Percentiles rank a stretch among this genome's conserved stretches.
Conservation (phyloP, 768 basidiomycete genomes). For the Suillus ampliporus region DNA sequence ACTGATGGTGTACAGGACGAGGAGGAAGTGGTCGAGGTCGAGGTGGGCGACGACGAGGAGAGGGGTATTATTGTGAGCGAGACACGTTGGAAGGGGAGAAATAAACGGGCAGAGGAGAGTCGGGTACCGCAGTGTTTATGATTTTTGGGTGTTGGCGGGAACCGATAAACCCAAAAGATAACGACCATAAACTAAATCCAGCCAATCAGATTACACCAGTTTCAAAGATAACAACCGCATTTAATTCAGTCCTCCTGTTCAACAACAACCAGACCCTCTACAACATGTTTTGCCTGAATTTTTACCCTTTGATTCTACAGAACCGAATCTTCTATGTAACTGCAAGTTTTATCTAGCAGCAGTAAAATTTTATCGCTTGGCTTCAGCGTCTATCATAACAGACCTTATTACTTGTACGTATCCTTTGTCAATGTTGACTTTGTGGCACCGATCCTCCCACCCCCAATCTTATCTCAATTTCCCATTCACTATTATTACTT, state of each 20-base stretch:
- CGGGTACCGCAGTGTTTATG: slow-evolving; percentile 35
- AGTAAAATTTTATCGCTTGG: slow-evolving; percentile 34
- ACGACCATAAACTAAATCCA: slow-evolving; percentile 35
- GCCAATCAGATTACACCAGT: slow-evolving; percentile 42
- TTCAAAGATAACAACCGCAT: slow-evolving; percentile 26
- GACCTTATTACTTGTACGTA: slow-evolving; percentile 31
- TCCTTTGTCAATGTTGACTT: slow-evolving; percentile 28
- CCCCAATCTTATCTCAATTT: slow-evolving; percentile 20
- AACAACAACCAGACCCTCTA: no score
- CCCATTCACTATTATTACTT: slow-evolving; percentile 12
- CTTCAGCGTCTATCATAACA: slow-evolving; percentile 32
- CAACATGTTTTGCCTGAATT: background rate
- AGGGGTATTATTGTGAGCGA: slow-evolving; percentile 7
- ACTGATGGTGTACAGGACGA: slow-evolving; percentile 8
- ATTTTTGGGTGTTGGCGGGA: slow-evolving; percentile 41
- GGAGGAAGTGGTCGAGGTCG: slow-evolving; percentile 1
- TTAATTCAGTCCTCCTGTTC: background rate
- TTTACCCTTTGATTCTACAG: background rate
- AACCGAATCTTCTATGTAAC: background rate
- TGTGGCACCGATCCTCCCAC: slow-evolving; percentile 33
- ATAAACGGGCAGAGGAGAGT: slow-evolving; percentile 30
- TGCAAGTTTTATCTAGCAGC: background rate
- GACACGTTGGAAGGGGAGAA: slow-evolving; percentile 22
- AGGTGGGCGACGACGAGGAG: slow-evolving; percentile 8
- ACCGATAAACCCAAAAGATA: slow-evolving; percentile 46